Evolutionary conservation across 1,139 yeast species (phyloP), one percentile per base, ranked within the genome.

Genomic region (Arxiozyma heterogenica): DNA sequence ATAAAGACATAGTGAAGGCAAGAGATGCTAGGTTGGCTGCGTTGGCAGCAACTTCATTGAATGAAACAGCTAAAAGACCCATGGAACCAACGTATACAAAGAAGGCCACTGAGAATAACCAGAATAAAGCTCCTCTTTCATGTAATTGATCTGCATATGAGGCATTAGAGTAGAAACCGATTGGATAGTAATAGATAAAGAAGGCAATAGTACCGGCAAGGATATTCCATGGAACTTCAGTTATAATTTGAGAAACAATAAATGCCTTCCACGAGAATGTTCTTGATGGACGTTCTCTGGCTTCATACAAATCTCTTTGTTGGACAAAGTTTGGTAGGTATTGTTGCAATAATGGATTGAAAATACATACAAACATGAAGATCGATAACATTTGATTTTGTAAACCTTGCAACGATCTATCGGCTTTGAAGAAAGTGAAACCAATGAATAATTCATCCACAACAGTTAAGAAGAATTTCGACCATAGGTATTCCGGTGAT

Each of bases 281-380:
- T 73, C 74, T 81, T 58, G 80, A 83, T 15, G 96, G 96, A 45
- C 95, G 81, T 70, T 90, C 97, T 67, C 96, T 81, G n/a, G 84
- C 91, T 68, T 88, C 96, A 67, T 87, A 90, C 50, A 90, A 73
- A 61, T 82, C 82, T 71, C 96, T 81, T 69, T 86, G 95, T 50
- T 73, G 69, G 50, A 84, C 83, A 66, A 77, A 87, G 55, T 78
- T 74, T 47, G 95, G 94, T 64, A 87, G 73, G 74, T 83, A 79
- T 69, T 88, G 95, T 69, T 87, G 86, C 54, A 83, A 67, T 58
- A 85, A 64, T 47, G 88, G 82, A 58, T 79, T 79, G 71, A 84
- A 77, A 51, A 82, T 75, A 61, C 82, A 77, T 3, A 67, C 62
- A 51, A 82, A 76, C 88, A 85, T 83, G 73, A 86, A 86, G 53